Base-by-base conservation (phyloP, 306 rosid species). In the Pachyrhizus erosus region DNA sequence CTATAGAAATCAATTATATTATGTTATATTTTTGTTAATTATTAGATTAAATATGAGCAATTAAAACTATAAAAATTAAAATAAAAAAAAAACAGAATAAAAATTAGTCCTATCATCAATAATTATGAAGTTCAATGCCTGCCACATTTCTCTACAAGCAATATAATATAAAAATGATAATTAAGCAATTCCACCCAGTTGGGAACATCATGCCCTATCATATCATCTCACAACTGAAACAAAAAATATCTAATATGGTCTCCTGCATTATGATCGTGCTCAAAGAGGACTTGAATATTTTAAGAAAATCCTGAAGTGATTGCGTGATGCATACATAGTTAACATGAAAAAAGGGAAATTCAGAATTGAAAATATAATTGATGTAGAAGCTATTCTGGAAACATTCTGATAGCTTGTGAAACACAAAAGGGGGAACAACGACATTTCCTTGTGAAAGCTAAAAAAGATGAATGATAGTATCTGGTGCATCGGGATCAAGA, bases 401-500 rank as follows among this genome's bases (percentile, higher is more conserved):
- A 68, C 33, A 33, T 40, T 18, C 34, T 10, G 55, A 46, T 70
- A 45, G 82, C 78, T 61, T 51, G 71, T 51, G 72, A 52, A 52
- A 42, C 2, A 72, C 65, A 11, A 55, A 61, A 0, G 70, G 17
- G 43, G 23, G 39, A 65, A 46, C 66, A 79, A 12, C 6, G 75
- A 51, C 55, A 29, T 78, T 39, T 61, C 70, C 23, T 49, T 43
- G 81, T 21, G 48, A 73, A 20, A n/a, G 24, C 43, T 17, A 62
- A 77, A 39, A 83, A 55, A 5, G 51, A 61, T 20, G 10, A 37
- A 14, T 21, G 70, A 29, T 18, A 65, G 8, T 13, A 42, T 58
- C 51, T 0, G 10, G 31, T 21, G 82, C 89, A 70, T 75, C 70
- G 80, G 84, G 82, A 87, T 81, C 82, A 23, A 75, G 29, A 75